Evolutionary conservation across 1,284 basidiomycete genomes (phyloP).

Genomic region (Sporisorium reilianum): DNA sequence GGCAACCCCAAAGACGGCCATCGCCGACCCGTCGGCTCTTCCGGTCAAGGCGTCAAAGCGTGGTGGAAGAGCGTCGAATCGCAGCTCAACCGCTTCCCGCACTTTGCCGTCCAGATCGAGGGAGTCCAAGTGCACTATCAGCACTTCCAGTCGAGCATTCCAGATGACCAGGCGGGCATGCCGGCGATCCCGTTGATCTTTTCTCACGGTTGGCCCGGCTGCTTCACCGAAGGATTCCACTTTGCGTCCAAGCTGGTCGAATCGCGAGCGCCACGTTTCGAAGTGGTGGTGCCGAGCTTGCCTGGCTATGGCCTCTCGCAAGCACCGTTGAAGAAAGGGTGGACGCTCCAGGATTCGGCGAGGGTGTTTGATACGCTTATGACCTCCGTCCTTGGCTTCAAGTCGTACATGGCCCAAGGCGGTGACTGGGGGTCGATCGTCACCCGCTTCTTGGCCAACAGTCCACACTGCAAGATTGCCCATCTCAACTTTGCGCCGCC

Average conservation of each 20-base stretch:
- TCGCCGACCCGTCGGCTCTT: slow-evolving; percentile 15
- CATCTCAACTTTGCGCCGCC: slow-evolving; percentile 56
- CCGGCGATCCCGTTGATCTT: slow-evolving; percentile 60
- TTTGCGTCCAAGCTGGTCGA: slow-evolving; percentile 38
- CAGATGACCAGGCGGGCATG: slow-evolving; percentile 22
- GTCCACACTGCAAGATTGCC: slow-evolving; percentile 50
- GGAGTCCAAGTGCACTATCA: slow-evolving; percentile 56
- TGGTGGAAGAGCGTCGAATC: slow-evolving; percentile 54
- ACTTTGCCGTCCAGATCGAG: slow-evolving; percentile 53
- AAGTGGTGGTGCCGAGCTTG: slow-evolving; percentile 62
- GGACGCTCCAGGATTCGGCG: slow-evolving; percentile 48
- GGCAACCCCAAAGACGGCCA: slow-evolving; percentile 35
- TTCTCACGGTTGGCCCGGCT: slow-evolving; percentile 60
- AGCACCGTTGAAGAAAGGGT: slow-evolving; percentile 42
- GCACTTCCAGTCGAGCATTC: slow-evolving; percentile 30
- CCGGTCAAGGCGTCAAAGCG: slow-evolving; percentile 38
- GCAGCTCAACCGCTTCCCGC: slow-evolving; percentile 41
- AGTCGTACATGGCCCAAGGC: slow-evolving; percentile 57
- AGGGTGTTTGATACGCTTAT: slow-evolving; percentile 57
- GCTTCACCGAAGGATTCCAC: slow-evolving; percentile 49
- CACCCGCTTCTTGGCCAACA: slow-evolving; percentile 51
- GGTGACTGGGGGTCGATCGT: slow-evolving; percentile 60
- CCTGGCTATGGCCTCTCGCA: slow-evolving; percentile 57
- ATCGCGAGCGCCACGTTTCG: slow-evolving; percentile 41
- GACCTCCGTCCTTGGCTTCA: slow-evolving; percentile 50